Evolutionary conservation across 495 filamentous ascomycete genomes (phyloP).

Genomic region (Podospora bellae-mahoneyi): DNA sequence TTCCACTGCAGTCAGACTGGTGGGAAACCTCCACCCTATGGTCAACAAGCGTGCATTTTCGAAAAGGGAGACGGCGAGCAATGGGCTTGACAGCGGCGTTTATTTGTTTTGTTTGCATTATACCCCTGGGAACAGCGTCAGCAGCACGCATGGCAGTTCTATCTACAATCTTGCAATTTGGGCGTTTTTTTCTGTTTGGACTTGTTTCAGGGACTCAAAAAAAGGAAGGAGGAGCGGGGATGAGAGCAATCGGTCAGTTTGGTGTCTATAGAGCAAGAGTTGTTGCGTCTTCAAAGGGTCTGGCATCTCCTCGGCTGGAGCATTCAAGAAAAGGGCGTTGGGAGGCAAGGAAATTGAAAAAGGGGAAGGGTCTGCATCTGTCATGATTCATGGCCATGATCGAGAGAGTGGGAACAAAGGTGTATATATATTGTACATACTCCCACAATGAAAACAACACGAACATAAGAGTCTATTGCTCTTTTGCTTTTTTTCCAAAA

Average conservation of each 20-base stretch:
- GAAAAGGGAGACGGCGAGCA: not conserved
- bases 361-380: not conserved
- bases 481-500: too few relatives aligned
- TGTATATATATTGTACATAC: not conserved
- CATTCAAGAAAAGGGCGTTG: not conserved
- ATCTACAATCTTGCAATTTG: not conserved
- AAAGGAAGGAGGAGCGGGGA: not conserved
- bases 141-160: not conserved
- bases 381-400: not conserved
- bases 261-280: not conserved
- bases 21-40: not conserved
- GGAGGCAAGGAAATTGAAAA: not conserved
- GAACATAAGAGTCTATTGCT: not conserved
- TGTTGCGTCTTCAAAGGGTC: not conserved
- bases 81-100: not conserved
- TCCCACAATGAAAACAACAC: not conserved
- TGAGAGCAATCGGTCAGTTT: not conserved
- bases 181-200: not conserved
- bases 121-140: not conserved
- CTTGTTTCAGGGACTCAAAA: not conserved
- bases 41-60: not conserved
- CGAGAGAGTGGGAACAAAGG: not conserved
- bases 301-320: not conserved
- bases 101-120: conserved; percentile 10
- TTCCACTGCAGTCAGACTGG: not conserved